Percentiles rank a stretch among this genome's conserved stretches.
Conservation (phyloP, 148 eudicot genomes). For the Pharnaceum exiguum region DNA sequence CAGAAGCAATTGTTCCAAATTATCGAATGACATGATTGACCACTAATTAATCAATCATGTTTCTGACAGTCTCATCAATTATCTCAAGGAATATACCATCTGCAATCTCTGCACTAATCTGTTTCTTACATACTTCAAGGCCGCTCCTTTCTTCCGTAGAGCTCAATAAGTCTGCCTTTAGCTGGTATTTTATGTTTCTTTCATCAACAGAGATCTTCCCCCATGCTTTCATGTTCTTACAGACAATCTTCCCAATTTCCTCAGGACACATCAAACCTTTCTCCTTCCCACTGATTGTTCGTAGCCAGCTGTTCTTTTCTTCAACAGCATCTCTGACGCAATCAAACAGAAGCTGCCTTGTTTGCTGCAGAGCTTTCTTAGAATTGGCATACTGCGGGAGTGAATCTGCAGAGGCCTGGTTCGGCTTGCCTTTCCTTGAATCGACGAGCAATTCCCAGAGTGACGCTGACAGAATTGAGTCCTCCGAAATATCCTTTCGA, state of each 20-base stretch:
- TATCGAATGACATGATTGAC: not conserved
- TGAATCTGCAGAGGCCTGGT: not conserved
- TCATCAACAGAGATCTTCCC: slow-evolving; percentile 26
- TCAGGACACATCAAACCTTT: slow-evolving; percentile 35
- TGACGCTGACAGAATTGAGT: slow-evolving; percentile 27
- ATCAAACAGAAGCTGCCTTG: slow-evolving; percentile 55
- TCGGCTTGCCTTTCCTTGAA: slow-evolving; percentile 6
- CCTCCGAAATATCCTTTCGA: slow-evolving; percentile 15
- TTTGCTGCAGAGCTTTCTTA: slow-evolving; percentile 34
- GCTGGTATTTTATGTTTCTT: slow-evolving; percentile 23
- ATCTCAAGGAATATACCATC: slow-evolving; percentile 46
- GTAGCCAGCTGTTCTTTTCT: slow-evolving; percentile 5
- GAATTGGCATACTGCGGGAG: slow-evolving; percentile 25
- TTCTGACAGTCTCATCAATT: slow-evolving; percentile 33
- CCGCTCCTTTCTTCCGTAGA: slow-evolving; percentile 26
- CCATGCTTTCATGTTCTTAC: slow-evolving; percentile 45
- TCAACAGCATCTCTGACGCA: slow-evolving; percentile 54
- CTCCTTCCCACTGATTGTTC: slow-evolving; percentile 2
- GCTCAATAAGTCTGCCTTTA: slow-evolving; percentile 25
- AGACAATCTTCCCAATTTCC: slow-evolving; percentile 37
- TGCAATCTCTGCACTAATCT: slow-evolving; percentile 34
- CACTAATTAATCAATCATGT: slow-evolving; percentile 20
- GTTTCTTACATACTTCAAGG: slow-evolving; percentile 20
- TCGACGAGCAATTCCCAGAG: slow-evolving; percentile 26
- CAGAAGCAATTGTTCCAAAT: too few species aligned